Evolutionary conservation across 495 filamentous ascomycete species (phyloP).

Genomic region (Immersiella caudata): DNA sequence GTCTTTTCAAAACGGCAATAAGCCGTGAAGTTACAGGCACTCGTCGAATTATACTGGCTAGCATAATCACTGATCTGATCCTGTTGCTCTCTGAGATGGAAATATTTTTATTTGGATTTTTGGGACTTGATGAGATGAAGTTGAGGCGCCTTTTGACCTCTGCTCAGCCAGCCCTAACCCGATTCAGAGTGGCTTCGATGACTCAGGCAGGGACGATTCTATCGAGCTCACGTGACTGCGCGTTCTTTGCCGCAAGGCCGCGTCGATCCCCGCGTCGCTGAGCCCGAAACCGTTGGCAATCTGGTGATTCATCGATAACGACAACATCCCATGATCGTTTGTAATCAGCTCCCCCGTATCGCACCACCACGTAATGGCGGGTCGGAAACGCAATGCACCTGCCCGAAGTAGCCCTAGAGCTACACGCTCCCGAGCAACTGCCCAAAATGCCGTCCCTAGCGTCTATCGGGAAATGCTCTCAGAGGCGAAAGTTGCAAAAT

Average conservation of each 20-base stretch:
- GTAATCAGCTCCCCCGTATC: neutral
- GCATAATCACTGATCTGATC: no score
- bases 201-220: neutral
- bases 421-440: slow-evolving; percentile 21
- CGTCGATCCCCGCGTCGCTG: neutral
- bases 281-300: neutral
- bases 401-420: slow-evolving; percentile 17
- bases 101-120: no score
- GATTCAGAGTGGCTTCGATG: no score
- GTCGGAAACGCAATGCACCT: slow-evolving; percentile 31
- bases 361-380: slow-evolving; percentile 23
- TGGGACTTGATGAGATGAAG: no score
- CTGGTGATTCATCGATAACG: neutral
- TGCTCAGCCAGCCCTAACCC: neutral
- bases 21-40: no score
- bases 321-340: neutral
- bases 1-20: no score
- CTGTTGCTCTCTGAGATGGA: no score
- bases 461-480: slow-evolving; percentile 6
- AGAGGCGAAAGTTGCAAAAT: slow-evolving; percentile 13
- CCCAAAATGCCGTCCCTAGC: slow-evolving; percentile 9
- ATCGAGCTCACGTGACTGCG: neutral
- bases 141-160: no score
- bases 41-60: no score
- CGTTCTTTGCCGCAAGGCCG: neutral